A percentile compares a stretch with the other conserved stretches of the same genome.
phyloP scores from a whole-genome alignment of 352 stramenopile genomes.

The Phytophthora sp. region DNA sequence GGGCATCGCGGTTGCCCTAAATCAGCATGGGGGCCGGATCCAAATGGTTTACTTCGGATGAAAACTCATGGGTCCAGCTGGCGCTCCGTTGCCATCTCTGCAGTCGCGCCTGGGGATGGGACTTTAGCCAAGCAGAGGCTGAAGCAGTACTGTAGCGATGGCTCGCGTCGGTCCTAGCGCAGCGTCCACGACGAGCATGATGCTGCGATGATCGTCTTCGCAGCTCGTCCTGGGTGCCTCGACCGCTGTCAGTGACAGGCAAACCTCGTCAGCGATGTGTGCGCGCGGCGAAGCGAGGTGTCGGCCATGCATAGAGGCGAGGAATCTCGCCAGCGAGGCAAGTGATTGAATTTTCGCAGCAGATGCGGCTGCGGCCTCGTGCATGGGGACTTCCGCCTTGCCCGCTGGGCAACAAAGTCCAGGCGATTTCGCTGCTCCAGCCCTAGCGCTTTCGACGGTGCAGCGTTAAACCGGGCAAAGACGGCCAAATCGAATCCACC shows the following conservation, averaged over 20 bases:
- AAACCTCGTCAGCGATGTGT: neutral
- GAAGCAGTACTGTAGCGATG: too few species aligned
- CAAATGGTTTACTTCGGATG: too few species aligned
- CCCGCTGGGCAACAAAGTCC: constrained; percentile 18
- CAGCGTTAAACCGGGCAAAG: constrained; percentile 23
- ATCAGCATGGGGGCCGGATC: neutral
- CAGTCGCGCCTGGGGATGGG: constrained; percentile 11
- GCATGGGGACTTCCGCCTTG: neutral
- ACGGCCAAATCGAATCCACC: constrained; percentile 13
- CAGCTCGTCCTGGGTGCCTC: constrained; percentile 1
- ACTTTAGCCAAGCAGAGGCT: constrained; percentile 7
- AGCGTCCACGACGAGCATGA: neutral
- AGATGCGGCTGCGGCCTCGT: constrained; percentile 11
- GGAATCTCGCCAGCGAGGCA: constrained; percentile 11
- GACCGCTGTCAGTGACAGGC: too few species aligned
- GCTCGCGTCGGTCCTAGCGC: too few species aligned
- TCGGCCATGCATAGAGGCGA: neutral
- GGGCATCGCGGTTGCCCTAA: too few species aligned
- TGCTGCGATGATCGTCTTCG: neutral
- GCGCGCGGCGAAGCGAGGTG: neutral
- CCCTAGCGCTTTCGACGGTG: constrained; percentile 13
- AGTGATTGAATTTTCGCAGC: constrained; percentile 27
- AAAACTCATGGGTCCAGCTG: constrained; percentile 1
- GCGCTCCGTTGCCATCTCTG: constrained; percentile 5
- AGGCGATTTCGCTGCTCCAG: constrained; percentile 29